Base-by-base conservation (phyloP, 495 filamentous ascomycete genomes). In the Aspergillus egyptiacus region DNA sequence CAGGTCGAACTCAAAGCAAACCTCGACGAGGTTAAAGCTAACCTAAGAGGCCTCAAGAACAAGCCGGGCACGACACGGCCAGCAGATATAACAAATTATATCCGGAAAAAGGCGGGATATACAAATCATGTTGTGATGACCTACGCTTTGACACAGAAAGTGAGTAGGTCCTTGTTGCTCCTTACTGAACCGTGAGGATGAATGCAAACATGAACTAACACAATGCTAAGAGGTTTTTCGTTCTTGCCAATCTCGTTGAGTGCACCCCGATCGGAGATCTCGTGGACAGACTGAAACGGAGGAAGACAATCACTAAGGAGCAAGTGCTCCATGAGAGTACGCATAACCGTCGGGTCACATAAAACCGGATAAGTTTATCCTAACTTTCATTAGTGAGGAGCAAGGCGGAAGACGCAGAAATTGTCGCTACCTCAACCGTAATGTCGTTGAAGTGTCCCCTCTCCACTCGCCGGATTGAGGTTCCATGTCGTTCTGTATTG, bases 1-100 rank as follows among this genome's bases (percentile, higher is more conserved):
- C 89, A 96, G 67, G 82, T 91, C 18, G 93, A 96, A 64, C 72
- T 98, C 36, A 91, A 90, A 60, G 82, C 94, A 30, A 97, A 97
- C 58, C 77, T 82, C 19, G 86, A 85, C 25, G 87, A 94, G 39
- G 75, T 95, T 50, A 94, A 93, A 58, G 81, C 84, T 10, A 97
- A 96, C 59, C 75, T 93, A 39, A 85, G 91, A 49, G 93, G 93
- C 2, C 68, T 98, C 43, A 98, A 98, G 64, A 95, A 95, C 62
- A 91, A 90, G 59, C 86, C 93, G 7, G 93, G 93, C 19, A 91
- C 93, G 23, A 96, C 93, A 24, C 79, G 86, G 44, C 93, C 93
- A 6, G 90, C 86, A 14, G 93, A 98, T 66, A 84, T 98, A 34
- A 97, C 93, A 11, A 71, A 73, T 50, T 76, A 80, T 51, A 67